phyloP scores from a whole-genome alignment of 2,329 filamentous ascomycete genomes.

The Monilinia polystroma region DNA sequence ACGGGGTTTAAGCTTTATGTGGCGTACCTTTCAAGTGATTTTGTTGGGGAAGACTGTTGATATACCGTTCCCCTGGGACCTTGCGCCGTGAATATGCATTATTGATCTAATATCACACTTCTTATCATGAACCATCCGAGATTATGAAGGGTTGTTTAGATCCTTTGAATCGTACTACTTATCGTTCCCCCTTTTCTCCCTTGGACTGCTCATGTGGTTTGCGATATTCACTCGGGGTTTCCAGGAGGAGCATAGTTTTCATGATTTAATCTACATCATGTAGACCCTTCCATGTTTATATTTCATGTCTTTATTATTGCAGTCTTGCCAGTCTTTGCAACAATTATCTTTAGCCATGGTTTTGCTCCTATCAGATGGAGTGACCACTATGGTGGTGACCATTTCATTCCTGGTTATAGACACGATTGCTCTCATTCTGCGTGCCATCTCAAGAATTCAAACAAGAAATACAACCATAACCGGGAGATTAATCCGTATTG shows the following conservation, averaged over 20 bases:
- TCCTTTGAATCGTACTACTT: not conserved
- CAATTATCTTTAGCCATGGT: not conserved
- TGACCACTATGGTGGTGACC: constrained; percentile 1
- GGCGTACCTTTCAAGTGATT: not conserved
- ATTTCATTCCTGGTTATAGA: constrained; percentile 13
- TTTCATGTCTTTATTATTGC: not conserved
- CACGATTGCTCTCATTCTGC: constrained; percentile 12
- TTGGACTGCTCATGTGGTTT: constrained; percentile 1
- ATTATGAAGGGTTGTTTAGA: not conserved
- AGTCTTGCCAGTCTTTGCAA: not conserved
- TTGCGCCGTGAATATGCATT: constrained; percentile 1
- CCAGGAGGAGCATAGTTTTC: not conserved
- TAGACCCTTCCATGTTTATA: not conserved
- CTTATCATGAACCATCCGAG: constrained; percentile 1
- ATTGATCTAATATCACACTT: not conserved
- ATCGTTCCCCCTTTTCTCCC: no score
- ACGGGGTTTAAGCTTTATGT: not conserved
- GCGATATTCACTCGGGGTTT: constrained; percentile 2
- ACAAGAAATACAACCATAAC: constrained; percentile 2
- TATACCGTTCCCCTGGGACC: not conserved
- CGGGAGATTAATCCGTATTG: not conserved
- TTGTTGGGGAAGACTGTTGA: not conserved
- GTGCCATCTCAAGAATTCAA: constrained; percentile 12
- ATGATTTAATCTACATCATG: constrained; percentile 1
- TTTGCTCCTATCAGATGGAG: constrained; percentile 6